These are phyloP conservation scores for Colletotrichum falcatum DNA, from an alignment of 2,329 filamentous ascomycete genomes.

Conservation along the genomic window DNA sequence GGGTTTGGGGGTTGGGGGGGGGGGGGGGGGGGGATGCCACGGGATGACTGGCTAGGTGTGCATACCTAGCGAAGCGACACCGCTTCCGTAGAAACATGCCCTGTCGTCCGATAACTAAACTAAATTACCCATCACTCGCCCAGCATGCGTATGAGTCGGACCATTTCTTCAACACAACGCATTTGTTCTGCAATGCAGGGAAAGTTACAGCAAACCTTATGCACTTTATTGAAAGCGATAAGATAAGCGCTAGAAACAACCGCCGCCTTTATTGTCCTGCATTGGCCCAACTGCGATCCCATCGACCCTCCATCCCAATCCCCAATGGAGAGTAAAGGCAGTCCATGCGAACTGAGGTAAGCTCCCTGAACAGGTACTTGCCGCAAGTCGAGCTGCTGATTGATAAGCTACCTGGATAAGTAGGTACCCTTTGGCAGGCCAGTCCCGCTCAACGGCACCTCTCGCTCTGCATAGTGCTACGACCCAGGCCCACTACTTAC, in stretches of 20 bases:
- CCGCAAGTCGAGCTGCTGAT: conserved; percentile 17
- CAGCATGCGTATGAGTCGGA: not conserved
- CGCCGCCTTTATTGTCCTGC: not conserved
- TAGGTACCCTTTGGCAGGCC: conserved; percentile 11
- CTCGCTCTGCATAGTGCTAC: not conserved
- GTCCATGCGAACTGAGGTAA: too few species aligned
- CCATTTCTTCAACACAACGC: not conserved
- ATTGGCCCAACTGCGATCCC: conserved; percentile 10
- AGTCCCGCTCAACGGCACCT: conserved; percentile 1
- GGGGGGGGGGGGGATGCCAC: too few species aligned
- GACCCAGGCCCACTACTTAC: not conserved
- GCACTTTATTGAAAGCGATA: not conserved
- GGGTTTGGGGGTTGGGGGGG: too few species aligned
- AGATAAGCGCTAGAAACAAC: not conserved
- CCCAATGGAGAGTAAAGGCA: not conserved
- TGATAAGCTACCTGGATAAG: conserved; percentile 6
- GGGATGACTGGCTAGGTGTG: not conserved
- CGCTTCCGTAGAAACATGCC: not conserved
- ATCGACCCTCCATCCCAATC: not conserved
- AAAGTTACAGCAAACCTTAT: not conserved
- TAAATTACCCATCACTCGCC: not conserved
- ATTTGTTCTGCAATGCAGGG: not conserved
- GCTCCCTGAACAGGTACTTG: not conserved
- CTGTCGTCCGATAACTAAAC: not conserved
- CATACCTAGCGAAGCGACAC: not conserved